Base-by-base conservation (phyloP, 2,329 filamentous ascomycete species). In the Aspergillus alliaceus region DNA sequence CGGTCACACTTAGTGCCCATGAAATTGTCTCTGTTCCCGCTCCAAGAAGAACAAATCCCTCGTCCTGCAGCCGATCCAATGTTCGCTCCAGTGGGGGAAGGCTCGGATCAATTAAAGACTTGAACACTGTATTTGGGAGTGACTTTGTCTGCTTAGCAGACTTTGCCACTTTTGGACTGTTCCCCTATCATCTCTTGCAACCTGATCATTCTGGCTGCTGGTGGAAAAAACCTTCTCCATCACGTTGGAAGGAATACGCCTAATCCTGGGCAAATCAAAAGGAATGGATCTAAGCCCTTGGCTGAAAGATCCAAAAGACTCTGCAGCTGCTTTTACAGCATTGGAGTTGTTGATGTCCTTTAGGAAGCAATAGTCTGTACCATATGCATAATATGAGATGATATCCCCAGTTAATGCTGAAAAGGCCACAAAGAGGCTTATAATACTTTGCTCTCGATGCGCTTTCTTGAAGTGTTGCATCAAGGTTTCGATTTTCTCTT, bases 61-160 rank as follows among this genome's bases (percentile, higher is more conserved):
- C 44, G n/a, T 50, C 52, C 52, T 54, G 42, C 42, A 54, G 18
- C 7, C 42, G 44, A 54, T 47, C 40, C 14, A 24, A 25, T n/a
- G 51, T 54, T 35, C 51, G 32, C 24, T 54, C 51, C 18, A 14
- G 25, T 15, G 51, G 20, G 9, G 51, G 39, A n/a, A 47, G 40
- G 12, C 35, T 15, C 20, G 22, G 22, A 20, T 39, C 39, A 25
- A 40, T 20, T 15, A 51, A 29, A 27, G 49, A 6, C 9, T 9
- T 31, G 24, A 51, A 51, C 14, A 51, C 27, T 29, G 49, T 51
- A 24, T 51, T 6, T 25, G 22, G 24, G 22, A 7, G 11, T 31
- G 49, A 22, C n/a, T 35, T 25, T 24, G 48, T 18, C n/a, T 39
- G 31, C 48, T 51, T 51, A 20, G 48, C 20, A 20, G 48, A 22